Conservation (phyloP, 148 eudicot genomes). For the Nepenthes gracilis region DNA sequence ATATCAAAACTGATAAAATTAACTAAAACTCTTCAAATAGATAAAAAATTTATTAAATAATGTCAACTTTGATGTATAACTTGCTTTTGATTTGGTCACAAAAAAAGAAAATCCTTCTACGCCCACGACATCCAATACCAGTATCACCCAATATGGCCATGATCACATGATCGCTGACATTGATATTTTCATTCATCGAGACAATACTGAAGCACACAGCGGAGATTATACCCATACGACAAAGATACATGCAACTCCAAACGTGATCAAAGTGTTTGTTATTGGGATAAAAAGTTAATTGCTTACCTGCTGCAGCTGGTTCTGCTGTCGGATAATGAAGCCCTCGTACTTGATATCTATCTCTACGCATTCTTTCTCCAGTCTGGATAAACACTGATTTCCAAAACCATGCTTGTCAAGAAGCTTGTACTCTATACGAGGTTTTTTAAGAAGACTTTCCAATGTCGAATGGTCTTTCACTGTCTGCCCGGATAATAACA, state of each 20-base stretch:
- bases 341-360: slow-evolving; percentile 97
- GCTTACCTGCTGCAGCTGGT: slow-evolving; percentile 73
- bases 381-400: slow-evolving; percentile 41
- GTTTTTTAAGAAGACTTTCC: slow-evolving; percentile 88
- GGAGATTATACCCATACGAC: background rate
- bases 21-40: too few species aligned
- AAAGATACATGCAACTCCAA: background rate
- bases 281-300: background rate
- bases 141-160: too few species aligned
- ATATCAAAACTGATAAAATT: too few species aligned
- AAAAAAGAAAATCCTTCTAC: too few species aligned
- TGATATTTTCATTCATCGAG: too few species aligned
- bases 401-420: slow-evolving; percentile 94
- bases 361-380: slow-evolving; percentile 91
- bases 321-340: slow-evolving; percentile 79
- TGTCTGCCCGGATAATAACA: slow-evolving; percentile 62
- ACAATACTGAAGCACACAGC: too few species aligned
- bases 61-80: too few species aligned
- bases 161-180: too few species aligned
- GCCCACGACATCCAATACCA: too few species aligned
- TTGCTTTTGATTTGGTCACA: too few species aligned
- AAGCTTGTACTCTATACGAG: slow-evolving; percentile 71
- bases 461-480: slow-evolving; percentile 64
- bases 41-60: too few species aligned
- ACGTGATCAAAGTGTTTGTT: background rate